Percentiles rank a stretch among this genome's conserved stretches.
Conservation (phyloP, 2,329 filamentous ascomycete genomes). For the Xylaria sp. region DNA sequence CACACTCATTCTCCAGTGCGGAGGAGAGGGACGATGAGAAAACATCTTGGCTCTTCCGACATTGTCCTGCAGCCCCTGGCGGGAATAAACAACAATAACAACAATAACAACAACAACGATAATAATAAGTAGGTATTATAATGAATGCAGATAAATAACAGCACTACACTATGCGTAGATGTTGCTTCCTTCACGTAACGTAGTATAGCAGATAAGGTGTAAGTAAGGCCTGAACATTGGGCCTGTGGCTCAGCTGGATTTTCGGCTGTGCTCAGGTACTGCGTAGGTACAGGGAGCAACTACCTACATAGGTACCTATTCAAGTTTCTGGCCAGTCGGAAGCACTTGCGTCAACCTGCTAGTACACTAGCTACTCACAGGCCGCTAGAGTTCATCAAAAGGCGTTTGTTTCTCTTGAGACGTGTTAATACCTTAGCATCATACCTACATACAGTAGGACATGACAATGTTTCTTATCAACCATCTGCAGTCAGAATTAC, state of each 20-base stretch:
- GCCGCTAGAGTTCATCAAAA: too few species aligned
- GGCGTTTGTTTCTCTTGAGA: too few species aligned
- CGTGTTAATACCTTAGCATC: too few species aligned
- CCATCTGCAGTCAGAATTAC: too few species aligned
- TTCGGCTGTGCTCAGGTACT: background rate
- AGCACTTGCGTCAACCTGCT: background rate
- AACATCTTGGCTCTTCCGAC: conserved; percentile 8
- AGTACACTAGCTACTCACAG: background rate
- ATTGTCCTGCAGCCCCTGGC: background rate
- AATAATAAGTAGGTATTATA: background rate
- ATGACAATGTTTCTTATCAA: too few species aligned
- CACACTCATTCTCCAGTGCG: background rate
- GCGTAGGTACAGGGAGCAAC: too few species aligned
- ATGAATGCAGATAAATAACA: conserved; percentile 2
- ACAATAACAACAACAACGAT: too few species aligned
- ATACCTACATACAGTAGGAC: too few species aligned
- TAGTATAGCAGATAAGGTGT: background rate
- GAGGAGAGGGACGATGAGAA: conserved; percentile 1
- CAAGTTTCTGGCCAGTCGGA: background rate
- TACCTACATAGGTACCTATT: too few species aligned
- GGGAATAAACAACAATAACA: background rate
- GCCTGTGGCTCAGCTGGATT: background rate
- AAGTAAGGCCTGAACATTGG: background rate
- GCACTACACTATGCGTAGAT: background rate
- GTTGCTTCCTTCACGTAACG: conserved; percentile 15